Evolutionary conservation across 768 basidiomycete species (phyloP), one percentile per base, ranked within the genome.

Genomic region (Phanerochaete sordida): DNA sequence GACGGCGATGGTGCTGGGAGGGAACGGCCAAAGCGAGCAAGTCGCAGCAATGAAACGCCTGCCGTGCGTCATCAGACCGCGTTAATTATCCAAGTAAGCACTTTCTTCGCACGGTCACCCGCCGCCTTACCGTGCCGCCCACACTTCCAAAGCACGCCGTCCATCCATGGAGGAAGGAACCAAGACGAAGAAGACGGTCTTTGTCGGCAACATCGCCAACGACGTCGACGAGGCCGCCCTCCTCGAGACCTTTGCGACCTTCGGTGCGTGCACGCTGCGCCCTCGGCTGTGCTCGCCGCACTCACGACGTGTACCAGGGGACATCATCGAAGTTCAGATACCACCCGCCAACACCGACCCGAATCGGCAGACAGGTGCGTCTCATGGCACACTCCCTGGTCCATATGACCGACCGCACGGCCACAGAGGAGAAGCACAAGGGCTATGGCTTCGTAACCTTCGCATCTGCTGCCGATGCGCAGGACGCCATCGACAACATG

Each of bases 401-500:
- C 39, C 52, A 54, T 30, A 58, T 60, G 47, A 56, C 54, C 44
- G 58, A 37, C 61, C 59, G 59, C 55, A 51, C 59, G 35, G 21
- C 23, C 31, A 12, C 60, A 90, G 90, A 89, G 62, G 74, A 75
- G n/a, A 93, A 90, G 75, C 92, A 93, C 72, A 86, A 94, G 47
- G 96, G 95, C 11, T 98, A 95, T 75, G 96, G 88, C 9, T 98
- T 98, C 70, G 84, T 98, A 50, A 95, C 94, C 1, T 98, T 84
- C 71, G 75, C 85, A 12, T 88, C 87, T 7, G 70, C 90, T 9
- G 81, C 83, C 24, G 93, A 96, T 73, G 95, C 96, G 4, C 90
- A 92, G 69, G 95, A 98, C 71, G 96, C 96, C 28, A 96, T 98
- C 62, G 96, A 98, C 79, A 98, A 98, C 76, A 98, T 95, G 92